phyloP scores from a whole-genome alignment of 169 alveolate species.

The Prorocentrum cordatum region DNA sequence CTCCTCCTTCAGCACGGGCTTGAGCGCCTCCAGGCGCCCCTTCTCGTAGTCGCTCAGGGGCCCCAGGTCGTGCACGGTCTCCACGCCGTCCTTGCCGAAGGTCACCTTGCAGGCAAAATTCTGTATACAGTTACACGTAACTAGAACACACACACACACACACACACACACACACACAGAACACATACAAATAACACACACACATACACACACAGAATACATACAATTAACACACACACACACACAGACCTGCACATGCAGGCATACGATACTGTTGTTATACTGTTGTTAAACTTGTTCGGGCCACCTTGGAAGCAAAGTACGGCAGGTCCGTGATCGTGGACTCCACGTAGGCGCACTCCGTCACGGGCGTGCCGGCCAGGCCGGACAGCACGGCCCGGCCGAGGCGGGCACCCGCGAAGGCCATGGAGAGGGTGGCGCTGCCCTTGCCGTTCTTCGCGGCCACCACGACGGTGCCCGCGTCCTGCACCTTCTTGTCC shows the following conservation, averaged over 20 bases:
- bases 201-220: too few species aligned
- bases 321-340: slow-evolving; percentile 34
- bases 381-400: not conserved
- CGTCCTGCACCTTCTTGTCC: slow-evolving; percentile 51
- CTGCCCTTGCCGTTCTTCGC: slow-evolving; percentile 61
- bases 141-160: too few species aligned
- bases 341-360: slow-evolving; percentile 58
- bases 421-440: slow-evolving; percentile 68
- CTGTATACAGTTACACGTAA: too few species aligned
- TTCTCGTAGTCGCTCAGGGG: slow-evolving; percentile 34
- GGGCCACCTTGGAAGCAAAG: slow-evolving; percentile 30
- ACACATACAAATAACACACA: too few species aligned
- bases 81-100: slow-evolving; percentile 46
- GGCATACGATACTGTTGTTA: too few species aligned
- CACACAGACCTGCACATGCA: too few species aligned
- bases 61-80: slow-evolving; percentile 24
- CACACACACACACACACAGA: too few species aligned
- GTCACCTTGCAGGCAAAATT: slow-evolving; percentile 43
- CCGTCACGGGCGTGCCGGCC: slow-evolving; percentile 47
- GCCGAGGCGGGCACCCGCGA: slow-evolving; percentile 50
- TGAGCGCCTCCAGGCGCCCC: slow-evolving; percentile 35
- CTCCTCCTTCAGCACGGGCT: slow-evolving; percentile 60
- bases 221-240: too few species aligned
- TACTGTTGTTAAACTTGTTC: too few species aligned
- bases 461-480: slow-evolving; percentile 43